phyloP scores from a whole-genome alignment of 495 filamentous ascomycete species.

The Penicillium cataractarum region DNA sequence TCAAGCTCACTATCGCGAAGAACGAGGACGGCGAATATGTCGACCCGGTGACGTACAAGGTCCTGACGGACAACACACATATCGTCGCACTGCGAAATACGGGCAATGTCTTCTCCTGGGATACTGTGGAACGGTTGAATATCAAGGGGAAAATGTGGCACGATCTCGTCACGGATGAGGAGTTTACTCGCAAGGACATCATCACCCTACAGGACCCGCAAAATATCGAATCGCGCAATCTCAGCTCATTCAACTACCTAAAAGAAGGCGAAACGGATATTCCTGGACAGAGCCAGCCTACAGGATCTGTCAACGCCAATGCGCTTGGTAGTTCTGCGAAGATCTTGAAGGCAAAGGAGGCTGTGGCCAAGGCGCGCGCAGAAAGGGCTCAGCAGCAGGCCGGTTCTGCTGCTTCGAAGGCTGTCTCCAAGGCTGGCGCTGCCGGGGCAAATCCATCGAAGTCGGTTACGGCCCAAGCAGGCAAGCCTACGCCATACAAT shows the following conservation, averaged over 20 bases:
- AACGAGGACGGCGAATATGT: slow-evolving; percentile 93
- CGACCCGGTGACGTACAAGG: slow-evolving; percentile 96
- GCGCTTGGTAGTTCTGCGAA: slow-evolving; percentile 83
- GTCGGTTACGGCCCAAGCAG: slow-evolving; percentile 27
- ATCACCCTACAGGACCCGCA: slow-evolving; percentile 97
- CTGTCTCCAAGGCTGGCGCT: slow-evolving; percentile 44
- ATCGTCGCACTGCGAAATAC: slow-evolving; percentile 87
- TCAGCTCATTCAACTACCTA: slow-evolving; percentile 88
- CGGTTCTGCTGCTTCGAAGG: slow-evolving; percentile 33
- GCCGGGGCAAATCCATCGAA: slow-evolving; percentile 26
- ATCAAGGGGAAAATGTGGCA: slow-evolving; percentile 97
- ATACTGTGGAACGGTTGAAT: slow-evolving; percentile 93
- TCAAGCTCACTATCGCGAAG: slow-evolving; percentile 88
- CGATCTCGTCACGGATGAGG: slow-evolving; percentile 84
- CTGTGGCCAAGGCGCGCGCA: slow-evolving; percentile 79
- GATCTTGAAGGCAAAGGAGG: slow-evolving; percentile 88
- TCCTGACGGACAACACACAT: slow-evolving; percentile 97
- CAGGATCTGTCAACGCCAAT: slow-evolving; percentile 70
- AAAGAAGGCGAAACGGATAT: slow-evolving; percentile 77
- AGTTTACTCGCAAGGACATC: slow-evolving; percentile 90
- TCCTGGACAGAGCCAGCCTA: slow-evolving; percentile 60
- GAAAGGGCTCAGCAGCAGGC: slow-evolving; percentile 51
- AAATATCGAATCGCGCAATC: slow-evolving; percentile 79
- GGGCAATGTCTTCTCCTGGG: slow-evolving; percentile 94
- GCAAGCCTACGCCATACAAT: slow-evolving; percentile 69